Conservation (phyloP, 495 filamentous ascomycete species). For the Evansstolkia leycettana region DNA sequence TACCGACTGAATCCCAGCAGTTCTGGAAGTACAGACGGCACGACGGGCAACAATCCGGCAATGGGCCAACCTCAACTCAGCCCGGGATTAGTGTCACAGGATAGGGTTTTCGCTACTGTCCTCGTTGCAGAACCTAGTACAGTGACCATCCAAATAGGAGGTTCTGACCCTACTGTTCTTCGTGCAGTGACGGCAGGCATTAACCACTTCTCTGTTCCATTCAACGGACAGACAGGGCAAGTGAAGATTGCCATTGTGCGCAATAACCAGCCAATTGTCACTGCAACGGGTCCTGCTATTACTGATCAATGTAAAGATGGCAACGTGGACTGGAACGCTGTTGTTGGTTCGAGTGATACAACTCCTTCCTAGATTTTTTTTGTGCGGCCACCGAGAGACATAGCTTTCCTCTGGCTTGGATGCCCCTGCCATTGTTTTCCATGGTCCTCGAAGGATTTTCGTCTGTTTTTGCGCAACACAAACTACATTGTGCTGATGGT, state of each 20-base stretch:
- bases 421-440: no score
- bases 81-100: constrained; percentile 16
- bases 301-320: constrained; percentile 31
- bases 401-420: no score
- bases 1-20: constrained; percentile 38
- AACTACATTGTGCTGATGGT: no score
- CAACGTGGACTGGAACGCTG: constrained; percentile 38
- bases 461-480: no score
- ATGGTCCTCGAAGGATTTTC: no score
- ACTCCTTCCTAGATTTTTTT: no score
- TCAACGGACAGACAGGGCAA: constrained; percentile 34
- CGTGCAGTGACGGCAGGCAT: constrained; percentile 29
- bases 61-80: constrained; percentile 14
- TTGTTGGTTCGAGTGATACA: constrained; percentile 23
- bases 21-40: constrained; percentile 22
- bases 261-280: constrained; percentile 14
- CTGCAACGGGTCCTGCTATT: constrained; percentile 35
- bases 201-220: constrained; percentile 38
- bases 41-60: constrained; percentile 26
- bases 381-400: no score
- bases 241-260: constrained; percentile 40
- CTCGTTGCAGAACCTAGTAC: constrained; percentile 15
- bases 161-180: constrained; percentile 23
- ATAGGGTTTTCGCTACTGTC: constrained; percentile 24
- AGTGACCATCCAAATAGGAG: constrained; percentile 41